A percentile compares a stretch with the other conserved stretches of the same genome.
Evolutionary conservation across 2,329 filamentous ascomycete genomes (phyloP).

Genomic region (Tolypocladium pustulatum): DNA sequence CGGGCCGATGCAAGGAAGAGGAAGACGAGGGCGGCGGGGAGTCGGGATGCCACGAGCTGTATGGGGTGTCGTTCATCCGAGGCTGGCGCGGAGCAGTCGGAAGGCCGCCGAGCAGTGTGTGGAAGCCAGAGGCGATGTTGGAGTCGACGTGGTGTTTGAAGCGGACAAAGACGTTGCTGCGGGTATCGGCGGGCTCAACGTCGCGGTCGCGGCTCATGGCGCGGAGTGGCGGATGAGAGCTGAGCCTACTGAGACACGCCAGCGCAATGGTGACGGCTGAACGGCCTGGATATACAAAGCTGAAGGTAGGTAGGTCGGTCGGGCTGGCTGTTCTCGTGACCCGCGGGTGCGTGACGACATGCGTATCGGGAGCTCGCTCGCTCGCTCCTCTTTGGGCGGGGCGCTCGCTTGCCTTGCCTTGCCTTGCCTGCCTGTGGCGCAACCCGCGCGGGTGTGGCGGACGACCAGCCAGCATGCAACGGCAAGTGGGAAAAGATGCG

Average conservation of each 20-base stretch:
- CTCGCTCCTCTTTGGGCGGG: background rate
- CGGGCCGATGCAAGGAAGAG: background rate
- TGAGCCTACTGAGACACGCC: background rate
- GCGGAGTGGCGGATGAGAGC: background rate
- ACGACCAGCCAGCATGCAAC: background rate
- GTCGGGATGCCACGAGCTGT: conserved; percentile 4
- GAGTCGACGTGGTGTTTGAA: conserved; percentile 22
- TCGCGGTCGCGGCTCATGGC: conserved; percentile 11
- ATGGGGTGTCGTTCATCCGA: background rate
- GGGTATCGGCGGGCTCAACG: conserved; percentile 4
- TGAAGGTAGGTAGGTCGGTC: background rate
- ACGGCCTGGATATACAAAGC: background rate
- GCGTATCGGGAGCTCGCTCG: background rate
- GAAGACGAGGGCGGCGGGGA: background rate
- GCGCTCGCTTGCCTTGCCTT: no score
- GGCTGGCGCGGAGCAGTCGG: background rate
- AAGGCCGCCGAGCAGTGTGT: conserved; percentile 7
- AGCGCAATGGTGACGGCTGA: background rate
- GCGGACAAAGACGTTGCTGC: conserved; percentile 7
- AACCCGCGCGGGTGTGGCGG: background rate
- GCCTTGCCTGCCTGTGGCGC: background rate
- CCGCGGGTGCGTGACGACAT: background rate
- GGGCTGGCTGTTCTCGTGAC: background rate
- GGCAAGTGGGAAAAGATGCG: no score
- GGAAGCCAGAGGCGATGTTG: conserved; percentile 19